These are phyloP conservation scores for Mrakia frigida DNA, from an alignment of 768 basidiomycete genomes.

Conservation along the genomic window DNA sequence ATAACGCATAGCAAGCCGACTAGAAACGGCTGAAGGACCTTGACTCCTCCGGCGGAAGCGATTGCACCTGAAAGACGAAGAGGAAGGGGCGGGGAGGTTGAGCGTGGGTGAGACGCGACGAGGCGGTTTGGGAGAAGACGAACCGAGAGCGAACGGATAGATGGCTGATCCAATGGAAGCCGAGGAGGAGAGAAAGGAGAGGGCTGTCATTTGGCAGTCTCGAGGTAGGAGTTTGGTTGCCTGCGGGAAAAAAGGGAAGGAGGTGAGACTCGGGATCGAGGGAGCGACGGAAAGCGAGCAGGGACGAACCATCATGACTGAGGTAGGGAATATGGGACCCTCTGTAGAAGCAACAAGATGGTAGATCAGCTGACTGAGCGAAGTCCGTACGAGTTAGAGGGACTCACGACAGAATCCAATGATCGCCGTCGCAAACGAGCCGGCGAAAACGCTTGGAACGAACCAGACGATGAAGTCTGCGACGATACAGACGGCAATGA, in stretches of 20 bases:
- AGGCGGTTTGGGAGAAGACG: background rate
- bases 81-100: background rate
- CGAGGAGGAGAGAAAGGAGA: background rate
- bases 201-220: background rate
- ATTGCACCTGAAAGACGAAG: background rate
- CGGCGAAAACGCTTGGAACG: background rate
- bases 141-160: slow-evolving; percentile 13
- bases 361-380: background rate
- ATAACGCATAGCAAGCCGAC: background rate
- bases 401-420: slow-evolving; percentile 8
- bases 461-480: slow-evolving; percentile 10
- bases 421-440: background rate
- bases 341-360: background rate
- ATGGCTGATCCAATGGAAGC: background rate
- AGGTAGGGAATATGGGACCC: slow-evolving; percentile 10
- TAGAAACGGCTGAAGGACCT: background rate
- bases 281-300: no score
- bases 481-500: background rate
- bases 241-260: no score
- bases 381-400: background rate
- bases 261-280: no score
- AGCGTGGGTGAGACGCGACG: background rate
- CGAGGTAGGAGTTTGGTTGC: background rate
- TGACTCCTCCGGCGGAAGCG: background rate
- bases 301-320: background rate